Evolutionary conservation across 192 early-diverging fungal genomes (phyloP).

Genomic region (Linnemannia hyalina): DNA sequence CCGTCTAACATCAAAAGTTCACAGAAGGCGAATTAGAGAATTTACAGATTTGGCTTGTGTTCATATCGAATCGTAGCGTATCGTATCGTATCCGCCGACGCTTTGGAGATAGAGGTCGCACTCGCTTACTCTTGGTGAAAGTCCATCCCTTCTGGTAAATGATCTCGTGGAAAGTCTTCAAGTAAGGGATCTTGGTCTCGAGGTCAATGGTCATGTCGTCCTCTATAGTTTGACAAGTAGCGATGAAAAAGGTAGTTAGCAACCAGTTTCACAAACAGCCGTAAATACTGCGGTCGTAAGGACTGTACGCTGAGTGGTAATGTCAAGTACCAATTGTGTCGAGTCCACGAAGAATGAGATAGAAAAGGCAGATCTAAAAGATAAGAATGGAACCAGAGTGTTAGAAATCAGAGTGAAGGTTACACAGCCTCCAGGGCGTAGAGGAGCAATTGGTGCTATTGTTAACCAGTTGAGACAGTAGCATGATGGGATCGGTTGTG

Average conservation of each 20-base stretch:
- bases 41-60: too few species aligned
- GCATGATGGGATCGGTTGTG: neutral
- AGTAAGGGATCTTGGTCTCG: constrained; percentile 79
- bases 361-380: constrained; percentile 92
- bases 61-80: neutral
- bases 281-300: too few species aligned
- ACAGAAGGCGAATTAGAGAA: neutral
- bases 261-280: neutral
- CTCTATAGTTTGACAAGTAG: constrained; percentile 54
- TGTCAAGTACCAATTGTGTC: constrained; percentile 85
- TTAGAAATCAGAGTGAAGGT: neutral
- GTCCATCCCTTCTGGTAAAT: constrained; percentile 86
- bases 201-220: constrained; percentile 96
- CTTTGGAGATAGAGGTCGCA: neutral
- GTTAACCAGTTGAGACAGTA: neutral
- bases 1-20: constrained; percentile 64
- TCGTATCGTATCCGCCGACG: neutral
- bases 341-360: constrained; percentile 93
- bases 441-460: neutral
- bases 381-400: neutral
- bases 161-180: constrained; percentile 85
- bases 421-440: neutral
- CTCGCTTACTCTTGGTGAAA: constrained; percentile 76
- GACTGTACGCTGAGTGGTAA: neutral
- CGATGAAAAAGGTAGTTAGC: neutral